Percentiles rank a stretch among this genome's conserved stretches.
Conservation (phyloP, 2,329 filamentous ascomycete species). For the Penicillium sp. region DNA sequence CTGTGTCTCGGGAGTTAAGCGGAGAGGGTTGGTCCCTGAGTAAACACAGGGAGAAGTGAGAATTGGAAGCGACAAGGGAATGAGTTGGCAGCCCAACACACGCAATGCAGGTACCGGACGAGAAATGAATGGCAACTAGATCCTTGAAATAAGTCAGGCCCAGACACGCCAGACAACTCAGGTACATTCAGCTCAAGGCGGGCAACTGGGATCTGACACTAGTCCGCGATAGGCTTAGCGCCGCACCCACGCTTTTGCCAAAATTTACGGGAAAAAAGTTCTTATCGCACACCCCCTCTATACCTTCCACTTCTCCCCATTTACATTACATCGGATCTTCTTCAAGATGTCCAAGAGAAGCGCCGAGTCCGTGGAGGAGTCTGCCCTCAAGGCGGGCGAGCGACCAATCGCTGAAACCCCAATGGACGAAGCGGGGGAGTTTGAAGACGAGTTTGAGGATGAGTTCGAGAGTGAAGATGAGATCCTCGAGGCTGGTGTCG, state of each 20-base stretch:
- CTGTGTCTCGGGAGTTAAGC: slow-evolving; percentile 9
- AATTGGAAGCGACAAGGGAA: not conserved
- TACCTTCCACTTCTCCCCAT: slow-evolving; percentile 12
- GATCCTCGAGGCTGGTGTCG: slow-evolving; percentile 90
- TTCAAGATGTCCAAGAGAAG: slow-evolving; percentile 61
- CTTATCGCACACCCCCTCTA: slow-evolving; percentile 22
- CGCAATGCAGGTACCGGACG: slow-evolving; percentile 3
- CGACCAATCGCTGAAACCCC: slow-evolving; percentile 55
- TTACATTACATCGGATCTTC: not conserved
- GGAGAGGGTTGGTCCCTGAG: slow-evolving; percentile 12
- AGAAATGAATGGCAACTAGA: slow-evolving; percentile 5
- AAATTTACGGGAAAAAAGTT: slow-evolving; percentile 35
- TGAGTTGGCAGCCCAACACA: not conserved
- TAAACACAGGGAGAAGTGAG: slow-evolving; percentile 3
- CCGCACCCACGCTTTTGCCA: slow-evolving; percentile 18
- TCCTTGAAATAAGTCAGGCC: not conserved
- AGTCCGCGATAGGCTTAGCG: slow-evolving; percentile 38
- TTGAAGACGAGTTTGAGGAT: slow-evolving; percentile 85
- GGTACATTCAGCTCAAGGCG: slow-evolving; percentile 20
- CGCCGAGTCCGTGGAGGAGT: slow-evolving; percentile 55
- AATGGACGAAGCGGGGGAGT: slow-evolving; percentile 60
- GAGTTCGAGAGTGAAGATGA: slow-evolving; percentile 95
- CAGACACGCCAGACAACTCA: slow-evolving; percentile 5
- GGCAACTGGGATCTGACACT: slow-evolving; percentile 31
- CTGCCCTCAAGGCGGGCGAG: slow-evolving; percentile 63